phyloP scores from a whole-genome alignment of 2,329 filamentous ascomycete genomes.

The Pseudogymnoascus sp. region DNA sequence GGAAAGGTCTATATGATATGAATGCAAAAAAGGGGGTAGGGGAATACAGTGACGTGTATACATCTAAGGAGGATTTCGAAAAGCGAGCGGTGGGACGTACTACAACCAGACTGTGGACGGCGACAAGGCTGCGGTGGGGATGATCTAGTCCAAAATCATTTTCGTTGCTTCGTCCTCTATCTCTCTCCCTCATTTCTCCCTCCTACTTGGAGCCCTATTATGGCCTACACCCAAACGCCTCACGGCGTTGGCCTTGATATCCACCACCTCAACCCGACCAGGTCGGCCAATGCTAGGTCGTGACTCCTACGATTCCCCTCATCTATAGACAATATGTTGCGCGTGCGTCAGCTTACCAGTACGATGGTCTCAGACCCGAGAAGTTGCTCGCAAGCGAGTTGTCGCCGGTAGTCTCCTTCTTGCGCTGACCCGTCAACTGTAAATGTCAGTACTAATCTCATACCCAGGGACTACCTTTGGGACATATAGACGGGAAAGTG shows the following conservation, averaged over 20 bases:
- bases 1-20: too few species aligned
- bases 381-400: conserved; percentile 48
- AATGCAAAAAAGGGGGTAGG: too few species aligned
- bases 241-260: background rate
- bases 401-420: conserved; percentile 54
- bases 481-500: background rate
- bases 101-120: background rate
- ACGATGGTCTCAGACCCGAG: conserved; percentile 50
- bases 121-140: background rate
- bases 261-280: background rate
- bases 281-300: background rate
- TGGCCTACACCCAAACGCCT: background rate
- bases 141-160: conserved; percentile 2
- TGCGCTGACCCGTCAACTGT: conserved; percentile 61
- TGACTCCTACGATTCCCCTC: background rate
- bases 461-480: background rate
- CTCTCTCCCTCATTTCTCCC: background rate
- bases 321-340: background rate
- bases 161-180: conserved; percentile 4
- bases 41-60: too few species aligned
- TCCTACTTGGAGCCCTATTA: background rate
- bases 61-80: too few species aligned
- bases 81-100: too few species aligned
- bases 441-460: conserved; percentile 15
- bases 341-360: conserved; percentile 41